phyloP scores from a whole-genome alignment of 257 asterid species.

The Lantana camara region DNA sequence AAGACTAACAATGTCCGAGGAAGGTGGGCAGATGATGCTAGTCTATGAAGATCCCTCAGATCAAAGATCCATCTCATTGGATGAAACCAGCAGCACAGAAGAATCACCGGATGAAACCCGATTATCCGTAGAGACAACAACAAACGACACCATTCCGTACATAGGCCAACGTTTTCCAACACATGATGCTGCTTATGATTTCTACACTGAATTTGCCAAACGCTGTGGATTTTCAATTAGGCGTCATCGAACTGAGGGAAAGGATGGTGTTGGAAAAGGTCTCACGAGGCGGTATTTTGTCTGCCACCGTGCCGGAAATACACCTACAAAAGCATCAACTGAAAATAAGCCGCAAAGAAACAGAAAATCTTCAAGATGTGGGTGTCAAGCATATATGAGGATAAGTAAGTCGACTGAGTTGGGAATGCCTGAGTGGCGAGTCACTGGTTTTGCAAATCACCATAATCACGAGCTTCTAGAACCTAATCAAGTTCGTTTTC shows the following conservation, averaged over 20 bases:
- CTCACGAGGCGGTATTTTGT: slow-evolving; percentile 95
- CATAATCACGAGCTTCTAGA: slow-evolving; percentile 96
- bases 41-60: slow-evolving; percentile 81
- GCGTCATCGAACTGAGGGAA: slow-evolving; percentile 96
- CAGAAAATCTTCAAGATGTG: slow-evolving; percentile 93
- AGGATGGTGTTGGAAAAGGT: slow-evolving; percentile 98
- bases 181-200: slow-evolving; percentile 92
- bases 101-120: slow-evolving; percentile 83
- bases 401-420: slow-evolving; percentile 81
- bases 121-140: slow-evolving; percentile 53
- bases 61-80: slow-evolving; percentile 83
- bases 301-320: slow-evolving; percentile 98
- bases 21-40: slow-evolving; percentile 71
- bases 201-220: slow-evolving; percentile 84
- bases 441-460: slow-evolving; percentile 87
- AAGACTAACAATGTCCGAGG: slow-evolving; percentile 69
- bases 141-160: slow-evolving; percentile 68
- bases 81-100: slow-evolving; percentile 85
- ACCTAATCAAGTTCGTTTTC: slow-evolving; percentile 95
- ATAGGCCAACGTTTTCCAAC: slow-evolving; percentile 80
- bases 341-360: slow-evolving; percentile 88
- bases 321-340: slow-evolving; percentile 66
- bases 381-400: slow-evolving; percentile 97
- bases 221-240: slow-evolving; percentile 90
- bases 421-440: slow-evolving; percentile 91